Base-by-base conservation (phyloP, 441 rosid species). In the Melastoma candidum region DNA sequence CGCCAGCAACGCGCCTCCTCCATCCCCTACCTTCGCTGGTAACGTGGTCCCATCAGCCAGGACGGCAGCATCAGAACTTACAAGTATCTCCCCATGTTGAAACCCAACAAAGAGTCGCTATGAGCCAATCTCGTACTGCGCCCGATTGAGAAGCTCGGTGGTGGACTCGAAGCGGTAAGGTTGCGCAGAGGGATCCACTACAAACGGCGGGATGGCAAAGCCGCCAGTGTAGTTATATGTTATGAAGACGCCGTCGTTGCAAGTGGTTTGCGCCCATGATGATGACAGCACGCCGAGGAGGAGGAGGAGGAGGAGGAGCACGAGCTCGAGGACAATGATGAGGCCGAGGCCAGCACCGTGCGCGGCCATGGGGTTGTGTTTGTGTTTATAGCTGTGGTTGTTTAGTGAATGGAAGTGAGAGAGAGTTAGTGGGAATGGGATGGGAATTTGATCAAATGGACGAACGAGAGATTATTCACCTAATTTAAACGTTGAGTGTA, bases 41-140 rank as follows among this genome's bases (percentile, higher is more conserved):
- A 79, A 63, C 6, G 73, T 47, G n/a, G 64, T 56, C 24, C 85
- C 85, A 14, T 74, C 74, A 22, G 68, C 78, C 26, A 79, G 59
- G 5, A 70, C 6, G 1, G 77, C 80, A 14, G 68, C 52, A 25
- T 66, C 47, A 0, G 68, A 68, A 4, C 73, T 66, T 59, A 63
- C 77, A 57, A 79, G 71, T 8, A 76, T 52, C 60, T 79, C 85
- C 2, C 41, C 46, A 67, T 72, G 65, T 13, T 14, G 77, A 44
- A 79, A 79, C 27, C 76, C 80, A 2, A 76, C 70, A 9, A 76
- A 76, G 26, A 65, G 82, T 65, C 73, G 68, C 85, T 82, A 79
- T 2, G 74, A 71, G 68, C 70, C 57, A 9, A 79, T 76, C 68
- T 76, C 80, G 36, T 74, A 73, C 22, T 67, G 78, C 7, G 78